Percentiles rank a stretch among this genome's conserved stretches.
phyloP scores from a whole-genome alignment of 805 yeast genomes.

The Lachancea meyersii region DNA sequence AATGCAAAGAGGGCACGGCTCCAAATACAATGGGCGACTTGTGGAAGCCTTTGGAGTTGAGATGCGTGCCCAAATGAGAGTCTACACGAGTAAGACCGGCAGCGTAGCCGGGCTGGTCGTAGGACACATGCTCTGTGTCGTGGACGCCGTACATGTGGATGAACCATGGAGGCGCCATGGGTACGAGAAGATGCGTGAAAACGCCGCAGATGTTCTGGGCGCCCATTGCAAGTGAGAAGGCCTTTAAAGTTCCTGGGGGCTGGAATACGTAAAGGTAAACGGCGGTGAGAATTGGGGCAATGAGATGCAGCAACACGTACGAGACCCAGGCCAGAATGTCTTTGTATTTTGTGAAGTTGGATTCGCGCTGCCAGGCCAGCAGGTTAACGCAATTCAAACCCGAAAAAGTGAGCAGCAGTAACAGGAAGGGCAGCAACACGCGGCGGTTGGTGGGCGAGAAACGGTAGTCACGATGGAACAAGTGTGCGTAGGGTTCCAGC shows the following conservation, averaged over 20 bases:
- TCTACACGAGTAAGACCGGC: slow-evolving; percentile 68
- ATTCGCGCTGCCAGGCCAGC: slow-evolving; percentile 34
- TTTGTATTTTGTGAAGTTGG: slow-evolving; percentile 37
- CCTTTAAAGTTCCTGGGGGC: slow-evolving; percentile 53
- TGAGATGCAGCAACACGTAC: slow-evolving; percentile 55
- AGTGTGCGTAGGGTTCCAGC: slow-evolving; percentile 22
- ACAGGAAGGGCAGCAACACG: slow-evolving; percentile 31
- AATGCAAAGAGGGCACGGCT: slow-evolving; percentile 55
- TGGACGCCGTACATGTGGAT: slow-evolving; percentile 55
- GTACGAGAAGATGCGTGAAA: slow-evolving; percentile 53
- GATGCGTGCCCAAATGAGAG: slow-evolving; percentile 52
- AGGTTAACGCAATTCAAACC: slow-evolving; percentile 42
- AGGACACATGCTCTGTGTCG: slow-evolving; percentile 42
- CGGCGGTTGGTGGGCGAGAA: slow-evolving; percentile 16
- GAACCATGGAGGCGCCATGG: slow-evolving; percentile 75
- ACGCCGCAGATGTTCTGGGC: slow-evolving; percentile 55
- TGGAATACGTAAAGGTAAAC: slow-evolving; percentile 61
- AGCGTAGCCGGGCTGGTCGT: slow-evolving; percentile 61
- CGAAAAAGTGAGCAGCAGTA: slow-evolving; percentile 37
- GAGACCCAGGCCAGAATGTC: slow-evolving; percentile 58
- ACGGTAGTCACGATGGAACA: slow-evolving; percentile 15
- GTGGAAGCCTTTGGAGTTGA: slow-evolving; percentile 58
- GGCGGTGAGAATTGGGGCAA: slow-evolving; percentile 55
- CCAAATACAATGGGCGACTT: slow-evolving; percentile 66
- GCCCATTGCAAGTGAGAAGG: slow-evolving; percentile 52